phyloP scores from a whole-genome alignment of 169 alveolate genomes.

The Perkinsus marinus region DNA sequence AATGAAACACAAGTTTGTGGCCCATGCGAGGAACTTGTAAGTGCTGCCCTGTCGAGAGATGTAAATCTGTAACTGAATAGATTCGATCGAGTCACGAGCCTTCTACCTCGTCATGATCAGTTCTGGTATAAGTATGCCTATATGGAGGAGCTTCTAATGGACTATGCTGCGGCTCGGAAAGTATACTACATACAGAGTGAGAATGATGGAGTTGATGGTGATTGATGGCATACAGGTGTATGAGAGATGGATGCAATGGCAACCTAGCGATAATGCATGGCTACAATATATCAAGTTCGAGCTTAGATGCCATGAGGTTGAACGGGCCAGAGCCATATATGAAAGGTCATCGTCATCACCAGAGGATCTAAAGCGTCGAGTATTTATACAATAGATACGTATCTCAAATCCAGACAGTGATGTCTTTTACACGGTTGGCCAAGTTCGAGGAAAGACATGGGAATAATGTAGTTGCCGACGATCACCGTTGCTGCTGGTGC shows the following conservation, averaged over 20 bases:
- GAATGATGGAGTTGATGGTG: not conserved
- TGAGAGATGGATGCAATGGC: slow-evolving; percentile 89
- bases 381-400: slow-evolving; percentile 43
- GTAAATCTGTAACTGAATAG: slow-evolving; percentile 14
- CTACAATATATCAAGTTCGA: slow-evolving; percentile 85
- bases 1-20: slow-evolving; percentile 82
- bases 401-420: slow-evolving; percentile 72
- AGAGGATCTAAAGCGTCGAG: not conserved
- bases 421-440: slow-evolving; percentile 78
- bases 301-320: slow-evolving; percentile 89
- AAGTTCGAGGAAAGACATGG: slow-evolving; percentile 84
- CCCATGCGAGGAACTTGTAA: slow-evolving; percentile 61
- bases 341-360: slow-evolving; percentile 37
- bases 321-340: slow-evolving; percentile 73
- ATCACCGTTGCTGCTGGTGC: slow-evolving; percentile 25
- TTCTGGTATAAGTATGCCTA: slow-evolving; percentile 96
- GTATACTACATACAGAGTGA: slow-evolving; percentile 44
- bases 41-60: not conserved
- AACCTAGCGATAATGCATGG: slow-evolving; percentile 91
- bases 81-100: slow-evolving; percentile 89
- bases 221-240: slow-evolving; percentile 3
- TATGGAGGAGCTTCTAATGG: slow-evolving; percentile 92
- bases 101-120: slow-evolving; percentile 91
- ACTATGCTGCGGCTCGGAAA: slow-evolving; percentile 82
- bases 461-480: slow-evolving; percentile 63